Conservation (phyloP, 2,329 filamentous ascomycete species). For the Colletotrichum chrysophilum region DNA sequence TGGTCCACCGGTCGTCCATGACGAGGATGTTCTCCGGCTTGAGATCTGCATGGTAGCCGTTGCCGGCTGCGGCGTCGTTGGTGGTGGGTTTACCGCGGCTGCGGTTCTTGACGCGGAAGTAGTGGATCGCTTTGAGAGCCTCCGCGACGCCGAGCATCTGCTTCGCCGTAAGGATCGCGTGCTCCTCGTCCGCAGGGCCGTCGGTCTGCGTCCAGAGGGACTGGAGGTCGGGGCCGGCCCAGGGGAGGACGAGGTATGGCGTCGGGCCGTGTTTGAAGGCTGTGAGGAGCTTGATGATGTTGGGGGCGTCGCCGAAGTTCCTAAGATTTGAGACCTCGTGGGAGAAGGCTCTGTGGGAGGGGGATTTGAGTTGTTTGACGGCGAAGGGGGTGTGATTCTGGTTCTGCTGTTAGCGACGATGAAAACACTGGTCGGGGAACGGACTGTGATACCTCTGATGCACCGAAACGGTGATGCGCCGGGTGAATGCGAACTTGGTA, state of each 20-base stretch:
- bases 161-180: not conserved
- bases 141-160: conserved; percentile 2
- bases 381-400: no score
- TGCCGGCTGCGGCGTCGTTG: no score
- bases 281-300: not conserved
- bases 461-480: not conserved
- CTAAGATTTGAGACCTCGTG: no score
- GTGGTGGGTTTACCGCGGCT: no score
- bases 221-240: not conserved
- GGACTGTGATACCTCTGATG: not conserved
- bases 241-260: not conserved
- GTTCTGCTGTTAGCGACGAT: no score
- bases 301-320: not conserved
- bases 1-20: not conserved
- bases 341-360: no score
- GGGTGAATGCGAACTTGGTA: not conserved
- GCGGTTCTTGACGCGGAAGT: not conserved
- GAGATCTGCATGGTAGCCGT: not conserved
- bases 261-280: not conserved
- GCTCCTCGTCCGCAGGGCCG: no score
- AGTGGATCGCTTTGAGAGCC: not conserved
- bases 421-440: no score
- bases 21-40: not conserved
- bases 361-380: no score
- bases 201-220: not conserved